Conservation (phyloP, 2,329 filamentous ascomycete genomes). For the Aureobasidium leucospermi region DNA sequence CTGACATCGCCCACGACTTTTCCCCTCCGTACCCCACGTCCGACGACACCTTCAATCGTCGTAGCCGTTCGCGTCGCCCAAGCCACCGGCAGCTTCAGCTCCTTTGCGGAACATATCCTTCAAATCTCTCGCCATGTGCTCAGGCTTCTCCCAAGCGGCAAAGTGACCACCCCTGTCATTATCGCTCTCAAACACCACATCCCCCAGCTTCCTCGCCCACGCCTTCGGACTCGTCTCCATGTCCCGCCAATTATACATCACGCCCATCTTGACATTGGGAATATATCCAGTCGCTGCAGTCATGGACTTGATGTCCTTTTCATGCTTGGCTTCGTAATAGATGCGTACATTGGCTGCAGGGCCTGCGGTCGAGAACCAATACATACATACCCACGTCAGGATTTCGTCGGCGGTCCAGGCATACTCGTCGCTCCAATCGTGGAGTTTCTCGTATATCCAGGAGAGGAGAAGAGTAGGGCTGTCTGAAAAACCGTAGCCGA, state of each 20-base stretch:
- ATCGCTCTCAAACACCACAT: conserved; percentile 49
- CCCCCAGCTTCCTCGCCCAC: conserved; percentile 50
- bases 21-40: too few relatives aligned
- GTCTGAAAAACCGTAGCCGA: conserved; percentile 63
- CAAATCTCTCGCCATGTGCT: conserved; percentile 44
- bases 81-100: neutral
- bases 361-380: conserved; percentile 63
- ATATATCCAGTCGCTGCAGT: conserved; percentile 22
- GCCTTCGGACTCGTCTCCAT: conserved; percentile 46
- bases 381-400: conserved; percentile 66
- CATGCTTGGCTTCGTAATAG: conserved; percentile 61
- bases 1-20: too few relatives aligned
- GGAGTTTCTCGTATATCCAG: conserved; percentile 77
- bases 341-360: conserved; percentile 61
- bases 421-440: conserved; percentile 67
- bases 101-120: conserved; percentile 43
- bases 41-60: neutral
- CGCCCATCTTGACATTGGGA: conserved; percentile 41
- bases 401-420: conserved; percentile 70
- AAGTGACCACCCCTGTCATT: conserved; percentile 52
- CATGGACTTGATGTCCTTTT: conserved; percentile 25
- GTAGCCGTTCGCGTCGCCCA: neutral
- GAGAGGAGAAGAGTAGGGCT: conserved; percentile 62
- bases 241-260: conserved; percentile 54
- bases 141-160: conserved; percentile 50